Base-by-base conservation (phyloP, 345 rosid genomes). In the Corchorus capsularis region DNA sequence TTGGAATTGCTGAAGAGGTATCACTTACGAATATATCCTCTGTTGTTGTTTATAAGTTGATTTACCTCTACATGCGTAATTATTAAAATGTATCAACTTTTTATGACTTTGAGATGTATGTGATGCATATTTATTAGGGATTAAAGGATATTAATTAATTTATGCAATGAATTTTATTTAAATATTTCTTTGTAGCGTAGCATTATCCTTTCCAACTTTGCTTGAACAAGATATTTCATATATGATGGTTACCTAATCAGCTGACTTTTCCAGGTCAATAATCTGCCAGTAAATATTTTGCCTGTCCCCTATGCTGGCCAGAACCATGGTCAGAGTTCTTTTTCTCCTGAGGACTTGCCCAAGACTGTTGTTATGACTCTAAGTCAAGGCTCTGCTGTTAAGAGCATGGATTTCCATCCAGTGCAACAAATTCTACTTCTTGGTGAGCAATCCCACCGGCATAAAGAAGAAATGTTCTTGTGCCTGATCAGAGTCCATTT, bases 401-500 rank as follows among this genome's bases (percentile, higher is more conserved):
- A 79, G 88, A 94, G 97, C 86, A 94, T 94, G 94, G 98, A 90
- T 85, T 94, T 94, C 78, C 97, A 94, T 82, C 97, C 97, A 0
- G 62, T 82, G 73, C 93, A 90, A 82, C 97, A 90, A 81, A 90
- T 83, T 79, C 77, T 92, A 61, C 95, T 94, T 75, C 90, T 94
- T 19, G 95, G 98, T 96, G 69, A 85, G 93, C 73, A 49, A 72
- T 54, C 43, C 22, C 59, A 50, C 70, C 39, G 75, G 65, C 71
- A 53, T 43, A 53, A 43, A 39, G 60, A 63, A 71, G 47, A 72
- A 66, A 71, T 19, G 4, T 43, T 77, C 63, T 43, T 22, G 46
- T 67, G 34, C 80, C 37, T 63, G 72, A 65, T 53, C 16, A 55
- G 65, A 46, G 67, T 17, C 64, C 65, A 16, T 55, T 47, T 27